phyloP scores from a whole-genome alignment of 1,284 basidiomycete genomes.

The Apiotrichum sp. region DNA sequence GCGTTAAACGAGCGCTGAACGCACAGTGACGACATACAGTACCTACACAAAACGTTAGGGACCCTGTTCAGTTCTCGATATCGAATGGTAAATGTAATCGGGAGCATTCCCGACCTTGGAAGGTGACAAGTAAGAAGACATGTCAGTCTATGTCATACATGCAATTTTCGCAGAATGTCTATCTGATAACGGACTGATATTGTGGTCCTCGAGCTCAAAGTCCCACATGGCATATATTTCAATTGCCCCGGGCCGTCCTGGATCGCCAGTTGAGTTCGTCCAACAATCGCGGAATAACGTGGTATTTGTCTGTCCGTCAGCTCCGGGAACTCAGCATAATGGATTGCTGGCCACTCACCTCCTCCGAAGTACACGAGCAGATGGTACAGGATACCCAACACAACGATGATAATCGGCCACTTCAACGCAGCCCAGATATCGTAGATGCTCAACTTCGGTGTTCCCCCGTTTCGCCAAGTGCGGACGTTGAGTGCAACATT shows the following conservation, averaged over 20 bases:
- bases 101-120: too few relatives aligned
- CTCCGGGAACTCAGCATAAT: conserved; percentile 10
- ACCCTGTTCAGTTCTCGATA: too few relatives aligned
- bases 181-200: too few relatives aligned
- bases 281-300: conserved; percentile 31
- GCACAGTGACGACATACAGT: too few relatives aligned
- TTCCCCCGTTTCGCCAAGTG: conserved; percentile 36
- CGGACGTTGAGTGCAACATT: conserved; percentile 31
- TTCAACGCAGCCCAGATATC: conserved; percentile 28
- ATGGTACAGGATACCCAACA: conserved; percentile 35
- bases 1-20: too few relatives aligned
- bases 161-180: too few relatives aligned
- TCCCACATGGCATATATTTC: background rate
- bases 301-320: conserved; percentile 30
- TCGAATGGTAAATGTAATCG: too few relatives aligned
- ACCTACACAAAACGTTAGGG: too few relatives aligned
- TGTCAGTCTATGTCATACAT: too few relatives aligned
- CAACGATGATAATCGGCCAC: conserved; percentile 28
- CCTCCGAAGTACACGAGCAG: conserved; percentile 25
- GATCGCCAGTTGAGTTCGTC: conserved; percentile 22
- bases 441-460: conserved; percentile 19
- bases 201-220: too few relatives aligned
- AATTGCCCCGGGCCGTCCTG: background rate
- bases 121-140: too few relatives aligned
- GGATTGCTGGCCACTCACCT: conserved; percentile 23